Evolutionary conservation across 2,329 filamentous ascomycete genomes (phyloP), one percentile per base, ranked within the genome.

Genomic region (Aspergillus felis): DNA sequence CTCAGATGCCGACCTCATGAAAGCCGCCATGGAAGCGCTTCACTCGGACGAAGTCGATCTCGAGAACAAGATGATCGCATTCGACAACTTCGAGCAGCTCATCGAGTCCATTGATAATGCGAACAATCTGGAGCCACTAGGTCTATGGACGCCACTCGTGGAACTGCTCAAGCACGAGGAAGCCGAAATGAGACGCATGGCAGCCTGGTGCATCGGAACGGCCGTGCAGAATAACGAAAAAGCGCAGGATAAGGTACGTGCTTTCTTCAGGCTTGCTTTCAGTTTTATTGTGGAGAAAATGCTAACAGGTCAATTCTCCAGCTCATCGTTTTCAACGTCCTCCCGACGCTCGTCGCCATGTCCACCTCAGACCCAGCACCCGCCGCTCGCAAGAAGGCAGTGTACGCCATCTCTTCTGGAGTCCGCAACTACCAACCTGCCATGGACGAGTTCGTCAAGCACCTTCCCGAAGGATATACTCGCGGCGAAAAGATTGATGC

Each of bases 211-310:
- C 78, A 80, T 94, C 57, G 91, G 91, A 52, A 97, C 92, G 5
- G 93, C 94, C 9, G 94, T 99, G 58, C 92, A 97, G 81, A 99
- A 99, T 79, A 97, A 99, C 75, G 82, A 84, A 65, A 88, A 88
- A 71, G 87, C 85, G 52, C 94, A 99, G 78, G 90, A 94, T 77
- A 85, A 84, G 68, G 80, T 82, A 73, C 66, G 78, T 54, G 63
- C 68, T 44, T 25, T 35, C 4, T 50, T 7, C 12, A 6, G 14
- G 22, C 28, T 27, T 4, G 12, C 4, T 7, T 20, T 10, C 20
- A 5, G 2, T 41, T 25, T 38, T 4, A 17, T 5, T 25, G 44
- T 7, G 25, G 29, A 24, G 9, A 4, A 48, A 29, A 24, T 47
- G n/a, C 51, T 47, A 27, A 59, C 4, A 5, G 48, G 27, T 20